These are phyloP conservation scores for Gardenia jasminoides DNA, from an alignment of 257 asterid genomes.

Conservation along the genomic window DNA sequence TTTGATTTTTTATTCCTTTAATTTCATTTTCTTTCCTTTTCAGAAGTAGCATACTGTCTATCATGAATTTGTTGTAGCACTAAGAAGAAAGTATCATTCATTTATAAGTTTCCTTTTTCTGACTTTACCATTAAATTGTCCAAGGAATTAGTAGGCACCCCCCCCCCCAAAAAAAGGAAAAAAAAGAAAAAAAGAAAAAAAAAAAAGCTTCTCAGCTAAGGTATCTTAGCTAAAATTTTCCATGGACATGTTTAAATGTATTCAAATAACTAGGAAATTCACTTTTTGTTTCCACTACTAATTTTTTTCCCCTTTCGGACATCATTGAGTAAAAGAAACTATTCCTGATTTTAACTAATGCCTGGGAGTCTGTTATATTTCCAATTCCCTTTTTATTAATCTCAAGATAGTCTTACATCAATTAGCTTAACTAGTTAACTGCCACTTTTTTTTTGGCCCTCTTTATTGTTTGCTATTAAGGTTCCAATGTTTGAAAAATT, in stretches of 20 bases:
- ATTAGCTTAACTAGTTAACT: neutral
- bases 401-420: neutral
- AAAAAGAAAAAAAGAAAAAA: too few species aligned
- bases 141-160: neutral
- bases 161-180: too few species aligned
- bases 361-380: neutral
- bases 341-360: neutral
- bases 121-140: neutral
- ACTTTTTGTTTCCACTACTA: neutral
- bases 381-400: neutral
- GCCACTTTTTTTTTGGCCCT: neutral
- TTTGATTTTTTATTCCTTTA: neutral
- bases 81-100: neutral
- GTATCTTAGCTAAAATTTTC: neutral
- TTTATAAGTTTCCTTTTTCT: neutral
- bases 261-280: neutral
- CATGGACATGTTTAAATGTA: neutral
- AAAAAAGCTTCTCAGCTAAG: neutral
- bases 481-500: conserved; percentile 96
- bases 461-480: conserved; percentile 28
- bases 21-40: neutral
- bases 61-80: neutral
- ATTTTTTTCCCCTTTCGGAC: neutral
- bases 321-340: too few species aligned
- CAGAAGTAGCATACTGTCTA: neutral